Evolutionary conservation across 805 yeast genomes (phyloP).

Genomic region (Wickerhamomyces chambardii): DNA sequence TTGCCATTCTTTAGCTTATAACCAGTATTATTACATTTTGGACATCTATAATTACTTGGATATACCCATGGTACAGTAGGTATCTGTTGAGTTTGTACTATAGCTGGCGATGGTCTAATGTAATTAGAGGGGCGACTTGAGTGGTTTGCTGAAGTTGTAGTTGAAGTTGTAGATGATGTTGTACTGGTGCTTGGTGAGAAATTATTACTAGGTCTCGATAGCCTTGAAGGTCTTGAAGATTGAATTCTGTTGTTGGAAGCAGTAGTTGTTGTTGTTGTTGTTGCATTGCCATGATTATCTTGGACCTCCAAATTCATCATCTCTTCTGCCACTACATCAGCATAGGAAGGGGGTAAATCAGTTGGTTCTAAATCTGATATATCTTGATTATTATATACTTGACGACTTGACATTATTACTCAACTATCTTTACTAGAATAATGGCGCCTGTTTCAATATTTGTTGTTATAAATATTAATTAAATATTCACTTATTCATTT

Average conservation of each 20-base stretch:
- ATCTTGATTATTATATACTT: too few species aligned
- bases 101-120: too few species aligned
- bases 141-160: background rate
- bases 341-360: conserved; percentile 35
- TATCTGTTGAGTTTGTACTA: too few species aligned
- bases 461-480: too few species aligned
- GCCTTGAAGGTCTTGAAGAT: conserved; percentile 5
- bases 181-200: background rate
- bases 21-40: conserved; percentile 71
- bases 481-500: too few species aligned
- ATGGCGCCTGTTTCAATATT: too few species aligned
- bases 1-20: conserved; percentile 47
- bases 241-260: conserved; percentile 1
- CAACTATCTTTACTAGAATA: too few species aligned
- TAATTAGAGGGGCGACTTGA: background rate
- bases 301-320: background rate
- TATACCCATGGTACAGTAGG: conserved; percentile 50
- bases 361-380: too few species aligned
- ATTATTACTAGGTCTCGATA: too few species aligned
- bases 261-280: too few species aligned
- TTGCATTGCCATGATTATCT: too few species aligned
- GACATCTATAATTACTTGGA: conserved; percentile 53
- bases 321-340: conserved; percentile 28
- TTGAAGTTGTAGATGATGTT: background rate
- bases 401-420: too few species aligned